Percentiles rank a stretch among this genome's conserved stretches.
phyloP scores from a whole-genome alignment of 192 early-diverging fungal species.

The Backusella mclennaniae region DNA sequence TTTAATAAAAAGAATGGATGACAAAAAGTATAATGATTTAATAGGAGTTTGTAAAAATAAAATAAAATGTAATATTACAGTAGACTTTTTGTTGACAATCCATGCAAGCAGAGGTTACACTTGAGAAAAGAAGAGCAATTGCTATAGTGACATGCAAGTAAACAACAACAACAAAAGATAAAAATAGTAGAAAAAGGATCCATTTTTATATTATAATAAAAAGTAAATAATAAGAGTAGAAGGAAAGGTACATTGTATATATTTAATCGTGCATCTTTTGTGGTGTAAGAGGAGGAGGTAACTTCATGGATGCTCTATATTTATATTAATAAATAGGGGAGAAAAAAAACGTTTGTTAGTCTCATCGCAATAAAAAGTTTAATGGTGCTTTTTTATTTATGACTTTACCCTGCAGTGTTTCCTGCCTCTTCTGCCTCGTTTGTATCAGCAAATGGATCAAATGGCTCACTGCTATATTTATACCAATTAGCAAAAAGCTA shows the following conservation, averaged over 20 bases:
- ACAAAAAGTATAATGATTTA: not conserved
- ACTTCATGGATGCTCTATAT: slow-evolving; percentile 1
- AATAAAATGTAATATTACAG: not conserved
- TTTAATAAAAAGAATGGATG: slow-evolving; percentile 1
- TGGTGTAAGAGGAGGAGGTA: slow-evolving; percentile 2
- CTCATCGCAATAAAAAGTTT: not conserved
- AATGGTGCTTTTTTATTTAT: not conserved
- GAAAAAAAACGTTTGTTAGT: not conserved
- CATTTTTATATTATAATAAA: not conserved
- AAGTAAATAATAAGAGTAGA: not conserved
- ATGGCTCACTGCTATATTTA: not conserved
- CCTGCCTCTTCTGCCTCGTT: not conserved
- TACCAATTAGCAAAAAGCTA: not conserved
- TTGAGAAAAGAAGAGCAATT: not conserved
- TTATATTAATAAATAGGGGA: not conserved
- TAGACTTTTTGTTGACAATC: slow-evolving; percentile 9
- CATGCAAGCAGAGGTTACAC: not conserved
- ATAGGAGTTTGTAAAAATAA: slow-evolving; percentile 4
- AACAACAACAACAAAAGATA: slow-evolving; percentile 10
- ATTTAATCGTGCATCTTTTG: slow-evolving; percentile 23
- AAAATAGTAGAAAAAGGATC: not conserved
- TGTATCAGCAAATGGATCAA: slow-evolving; percentile 19
- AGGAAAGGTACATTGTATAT: not conserved
- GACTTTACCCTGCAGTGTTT: not conserved
- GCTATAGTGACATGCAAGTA: not conserved